Evolutionary conservation across 2,329 filamentous ascomycete species (phyloP).

Genomic region (Verticillium alfalfae): DNA sequence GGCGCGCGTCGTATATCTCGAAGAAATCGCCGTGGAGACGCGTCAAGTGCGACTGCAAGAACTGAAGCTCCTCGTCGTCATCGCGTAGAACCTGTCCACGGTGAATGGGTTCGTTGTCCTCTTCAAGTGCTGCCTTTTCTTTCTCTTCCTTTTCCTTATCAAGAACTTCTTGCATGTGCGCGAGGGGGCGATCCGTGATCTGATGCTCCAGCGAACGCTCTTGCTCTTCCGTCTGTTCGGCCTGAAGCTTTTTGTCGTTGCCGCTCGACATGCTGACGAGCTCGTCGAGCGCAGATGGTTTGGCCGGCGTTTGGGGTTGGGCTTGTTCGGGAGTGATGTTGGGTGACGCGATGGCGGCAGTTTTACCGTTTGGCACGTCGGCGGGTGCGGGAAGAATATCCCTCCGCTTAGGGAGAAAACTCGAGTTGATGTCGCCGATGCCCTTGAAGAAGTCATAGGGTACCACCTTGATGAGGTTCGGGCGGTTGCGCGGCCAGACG

Average conservation of each 20-base stretch:
- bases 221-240: slow-evolving; percentile 77
- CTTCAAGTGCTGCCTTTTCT: slow-evolving; percentile 41
- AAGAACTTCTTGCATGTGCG: slow-evolving; percentile 88
- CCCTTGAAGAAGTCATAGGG: slow-evolving; percentile 98
- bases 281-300: slow-evolving; percentile 57
- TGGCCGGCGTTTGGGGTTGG: slow-evolving; percentile 13
- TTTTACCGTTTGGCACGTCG: slow-evolving; percentile 13
- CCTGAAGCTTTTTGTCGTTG: slow-evolving; percentile 61
- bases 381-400: slow-evolving; percentile 35
- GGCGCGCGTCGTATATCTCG: slow-evolving; percentile 66
- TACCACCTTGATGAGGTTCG: slow-evolving; percentile 89
- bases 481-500: slow-evolving; percentile 86
- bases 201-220: slow-evolving; percentile 85
- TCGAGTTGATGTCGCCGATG: slow-evolving; percentile 97
- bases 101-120: slow-evolving; percentile 21
- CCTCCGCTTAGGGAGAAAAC: slow-evolving; percentile 79
- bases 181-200: slow-evolving; percentile 77
- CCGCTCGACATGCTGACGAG: slow-evolving; percentile 70
- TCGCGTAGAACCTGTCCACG: slow-evolving; percentile 79
- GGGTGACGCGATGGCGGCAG: slow-evolving; percentile 9
- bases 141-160: slow-evolving; percentile 75
- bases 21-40: slow-evolving; percentile 77
- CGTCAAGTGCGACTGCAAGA: slow-evolving; percentile 70
- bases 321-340: background rate
- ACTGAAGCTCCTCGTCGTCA: slow-evolving; percentile 75